phyloP scores from a whole-genome alignment of 306 rosid species.

The Mimosa bimucronata region DNA sequence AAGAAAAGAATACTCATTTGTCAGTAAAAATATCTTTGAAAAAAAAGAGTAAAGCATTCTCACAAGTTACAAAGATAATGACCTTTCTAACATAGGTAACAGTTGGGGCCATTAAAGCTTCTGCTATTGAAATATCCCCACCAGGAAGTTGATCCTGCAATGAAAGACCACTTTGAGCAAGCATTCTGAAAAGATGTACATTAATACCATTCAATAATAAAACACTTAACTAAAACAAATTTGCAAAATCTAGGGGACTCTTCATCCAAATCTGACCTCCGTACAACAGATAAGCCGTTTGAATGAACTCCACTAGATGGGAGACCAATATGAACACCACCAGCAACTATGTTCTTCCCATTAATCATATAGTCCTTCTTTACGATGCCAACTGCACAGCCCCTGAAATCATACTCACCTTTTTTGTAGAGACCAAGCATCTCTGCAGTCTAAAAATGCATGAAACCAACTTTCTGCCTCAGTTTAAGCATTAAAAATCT shows the following conservation, averaged over 20 bases:
- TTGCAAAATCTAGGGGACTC: slow-evolving; percentile 15
- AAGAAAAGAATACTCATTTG: too few relatives aligned
- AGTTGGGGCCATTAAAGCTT: slow-evolving; percentile 94
- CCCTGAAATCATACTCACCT: slow-evolving; percentile 94
- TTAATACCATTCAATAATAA: neutral
- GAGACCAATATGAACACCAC: slow-evolving; percentile 79
- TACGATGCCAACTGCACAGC: slow-evolving; percentile 88
- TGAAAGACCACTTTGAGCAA: slow-evolving; percentile 71
- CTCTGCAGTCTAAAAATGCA: slow-evolving; percentile 71
- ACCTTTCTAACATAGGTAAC: slow-evolving; percentile 94
- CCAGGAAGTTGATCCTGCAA: slow-evolving; percentile 76
- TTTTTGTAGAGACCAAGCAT: too few relatives aligned
- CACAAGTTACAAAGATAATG: slow-evolving; percentile 16
- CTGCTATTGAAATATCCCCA: slow-evolving; percentile 59
- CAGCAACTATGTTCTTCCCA: slow-evolving; percentile 69
- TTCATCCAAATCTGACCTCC: slow-evolving; percentile 57
- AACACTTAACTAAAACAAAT: neutral
- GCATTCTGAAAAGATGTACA: slow-evolving; percentile 39
- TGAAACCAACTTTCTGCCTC: slow-evolving; percentile 21
- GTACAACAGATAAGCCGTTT: slow-evolving; percentile 89
- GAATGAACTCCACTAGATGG: slow-evolving; percentile 96
- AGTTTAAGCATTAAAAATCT: slow-evolving; percentile 13
- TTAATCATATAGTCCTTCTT: slow-evolving; percentile 76
- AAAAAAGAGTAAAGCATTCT: too few relatives aligned
- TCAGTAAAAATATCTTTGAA: too few relatives aligned